Percentiles rank a stretch among this genome's conserved stretches.
These are phyloP conservation scores for Quercus tomentella DNA, from an alignment of 331 rosid species.

Conservation along the genomic window DNA sequence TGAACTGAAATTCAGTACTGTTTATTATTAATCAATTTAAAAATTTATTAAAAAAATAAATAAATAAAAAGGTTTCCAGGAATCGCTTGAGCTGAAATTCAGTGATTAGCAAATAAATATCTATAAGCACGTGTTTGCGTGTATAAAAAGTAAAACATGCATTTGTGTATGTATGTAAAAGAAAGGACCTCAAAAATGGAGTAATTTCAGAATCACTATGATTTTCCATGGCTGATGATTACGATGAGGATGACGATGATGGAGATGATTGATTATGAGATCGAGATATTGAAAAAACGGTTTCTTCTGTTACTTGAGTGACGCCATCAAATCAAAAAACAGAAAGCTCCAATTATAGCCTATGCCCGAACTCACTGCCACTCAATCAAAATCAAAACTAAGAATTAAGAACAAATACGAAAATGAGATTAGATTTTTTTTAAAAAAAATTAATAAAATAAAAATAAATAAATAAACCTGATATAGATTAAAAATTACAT, in stretches of 20 bases:
- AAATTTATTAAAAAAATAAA: too few relatives aligned
- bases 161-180: too few relatives aligned
- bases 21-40: too few relatives aligned
- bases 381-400: slow-evolving; percentile 2
- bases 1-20: too few relatives aligned
- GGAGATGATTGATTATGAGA: slow-evolving; percentile 12
- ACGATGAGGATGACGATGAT: slow-evolving; percentile 12
- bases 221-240: slow-evolving; percentile 49
- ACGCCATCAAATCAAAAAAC: neutral
- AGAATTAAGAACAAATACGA: neutral
- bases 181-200: slow-evolving; percentile 40
- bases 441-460: neutral
- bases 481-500: neutral
- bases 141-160: too few relatives aligned
- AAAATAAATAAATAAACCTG: neutral
- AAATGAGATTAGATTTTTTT: neutral
- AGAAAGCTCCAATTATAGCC: neutral
- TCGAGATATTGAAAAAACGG: neutral
- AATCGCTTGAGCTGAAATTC: neutral
- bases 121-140: too few relatives aligned
- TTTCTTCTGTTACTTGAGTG: neutral
- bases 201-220: slow-evolving; percentile 43
- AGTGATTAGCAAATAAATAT: neutral
- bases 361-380: slow-evolving; percentile 14
- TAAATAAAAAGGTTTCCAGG: neutral